Percentiles rank a stretch among this genome's conserved stretches.
These are phyloP conservation scores for Daedalea quercina DNA, from an alignment of 768 basidiomycete species.

Conservation along the genomic window DNA sequence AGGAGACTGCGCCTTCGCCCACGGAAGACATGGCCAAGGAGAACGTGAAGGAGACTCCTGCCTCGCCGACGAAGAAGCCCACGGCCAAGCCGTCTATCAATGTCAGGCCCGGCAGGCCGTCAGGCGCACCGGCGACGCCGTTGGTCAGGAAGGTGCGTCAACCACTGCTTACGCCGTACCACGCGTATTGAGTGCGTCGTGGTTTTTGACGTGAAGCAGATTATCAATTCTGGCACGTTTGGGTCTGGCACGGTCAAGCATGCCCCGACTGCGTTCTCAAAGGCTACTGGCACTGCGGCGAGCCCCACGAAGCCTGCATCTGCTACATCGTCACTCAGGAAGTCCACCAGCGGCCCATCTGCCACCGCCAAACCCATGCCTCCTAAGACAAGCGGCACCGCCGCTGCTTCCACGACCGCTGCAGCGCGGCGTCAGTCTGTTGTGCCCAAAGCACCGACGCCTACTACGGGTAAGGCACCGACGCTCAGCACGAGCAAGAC, in stretches of 20 bases:
- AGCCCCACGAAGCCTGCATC: slow-evolving; percentile 30
- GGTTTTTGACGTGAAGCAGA: slow-evolving; percentile 30
- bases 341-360: slow-evolving; percentile 32
- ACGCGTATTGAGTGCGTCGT: neutral
- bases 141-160: slow-evolving; percentile 62
- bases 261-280: slow-evolving; percentile 31
- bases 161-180: slow-evolving; percentile 17
- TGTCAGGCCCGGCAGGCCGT: slow-evolving; percentile 41
- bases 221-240: slow-evolving; percentile 61
- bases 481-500: slow-evolving; percentile 1
- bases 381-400: slow-evolving; percentile 18
- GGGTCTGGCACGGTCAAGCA: slow-evolving; percentile 48
- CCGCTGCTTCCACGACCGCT: slow-evolving; percentile 19
- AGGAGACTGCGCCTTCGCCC: slow-evolving; percentile 8
- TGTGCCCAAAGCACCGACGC: slow-evolving; percentile 12
- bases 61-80: slow-evolving; percentile 18
- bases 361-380: slow-evolving; percentile 32
- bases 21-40: slow-evolving; percentile 11
- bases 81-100: slow-evolving; percentile 25
- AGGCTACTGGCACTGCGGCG: slow-evolving; percentile 29
- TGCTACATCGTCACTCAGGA: slow-evolving; percentile 29
- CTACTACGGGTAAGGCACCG: slow-evolving; percentile 10
- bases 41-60: slow-evolving; percentile 10
- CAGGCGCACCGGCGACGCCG: slow-evolving; percentile 40
- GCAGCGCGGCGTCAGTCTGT: slow-evolving; percentile 16